phyloP scores from a whole-genome alignment of 306 rosid species.

The Boehmeria nivea region DNA sequence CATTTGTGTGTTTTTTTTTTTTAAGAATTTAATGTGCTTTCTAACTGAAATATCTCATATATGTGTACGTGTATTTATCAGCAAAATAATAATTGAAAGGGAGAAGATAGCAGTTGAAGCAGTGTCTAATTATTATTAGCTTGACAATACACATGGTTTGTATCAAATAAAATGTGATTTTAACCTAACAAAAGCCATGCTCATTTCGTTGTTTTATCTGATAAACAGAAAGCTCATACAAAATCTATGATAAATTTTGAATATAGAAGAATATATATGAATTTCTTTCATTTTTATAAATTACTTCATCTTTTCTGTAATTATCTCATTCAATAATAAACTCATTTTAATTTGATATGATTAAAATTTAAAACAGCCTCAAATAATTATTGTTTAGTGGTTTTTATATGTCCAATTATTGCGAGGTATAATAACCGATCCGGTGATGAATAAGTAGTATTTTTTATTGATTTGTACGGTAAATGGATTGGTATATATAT shows the following conservation, averaged over 20 bases:
- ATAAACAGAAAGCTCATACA: not conserved
- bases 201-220: not conserved
- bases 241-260: not conserved
- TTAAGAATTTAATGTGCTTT: not conserved
- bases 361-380: no score
- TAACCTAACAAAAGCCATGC: slow-evolving; percentile 3
- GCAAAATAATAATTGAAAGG: not conserved
- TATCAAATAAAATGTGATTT: not conserved
- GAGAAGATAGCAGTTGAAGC: not conserved
- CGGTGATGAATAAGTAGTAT: not conserved
- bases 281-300: no score
- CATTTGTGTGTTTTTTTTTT: not conserved
- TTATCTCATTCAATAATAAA: no score
- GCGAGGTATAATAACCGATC: not conserved
- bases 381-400: no score
- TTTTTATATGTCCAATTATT: no score
- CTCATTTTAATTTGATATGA: no score
- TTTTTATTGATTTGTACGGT: not conserved
- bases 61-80: not conserved
- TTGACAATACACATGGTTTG: not conserved
- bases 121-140: not conserved
- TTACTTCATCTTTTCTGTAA: no score
- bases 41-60: not conserved
- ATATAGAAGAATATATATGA: not conserved
- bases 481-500: not conserved